A percentile compares a stretch with the other conserved stretches of the same genome.
phyloP scores from a whole-genome alignment of 345 rosid genomes.

The Populus nigra region DNA sequence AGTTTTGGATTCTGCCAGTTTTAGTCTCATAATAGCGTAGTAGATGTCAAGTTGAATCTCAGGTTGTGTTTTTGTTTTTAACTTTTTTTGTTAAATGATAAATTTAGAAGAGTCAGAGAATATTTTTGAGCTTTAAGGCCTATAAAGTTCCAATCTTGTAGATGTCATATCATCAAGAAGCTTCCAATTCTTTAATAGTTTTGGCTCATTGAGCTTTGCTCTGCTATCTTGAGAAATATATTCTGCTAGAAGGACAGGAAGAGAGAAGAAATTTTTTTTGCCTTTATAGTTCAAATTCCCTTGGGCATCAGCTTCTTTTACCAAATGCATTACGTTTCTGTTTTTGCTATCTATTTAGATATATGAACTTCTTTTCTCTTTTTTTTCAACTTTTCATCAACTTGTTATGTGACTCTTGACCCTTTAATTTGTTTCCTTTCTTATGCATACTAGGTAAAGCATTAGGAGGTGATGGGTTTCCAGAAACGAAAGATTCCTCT shows the following conservation, averaged over 20 bases:
- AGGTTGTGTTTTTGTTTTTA: background rate
- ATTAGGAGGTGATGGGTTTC: slow-evolving; percentile 38
- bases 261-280: background rate
- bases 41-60: background rate
- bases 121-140: background rate
- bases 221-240: background rate
- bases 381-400: background rate
- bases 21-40: background rate
- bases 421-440: background rate
- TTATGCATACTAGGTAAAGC: slow-evolving; percentile 51
- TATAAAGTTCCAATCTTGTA: background rate
- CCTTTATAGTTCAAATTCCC: background rate
- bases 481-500: slow-evolving; percentile 50
- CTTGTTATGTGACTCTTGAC: background rate
- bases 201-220: background rate
- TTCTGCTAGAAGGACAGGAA: background rate
- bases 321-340: background rate
- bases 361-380: background rate
- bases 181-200: background rate
- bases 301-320: background rate
- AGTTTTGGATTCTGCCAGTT: background rate
- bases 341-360: background rate
- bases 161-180: background rate
- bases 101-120: background rate
- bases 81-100: background rate